phyloP scores from a whole-genome alignment of 2,329 filamentous ascomycete species.

The Nemania serpens region DNA sequence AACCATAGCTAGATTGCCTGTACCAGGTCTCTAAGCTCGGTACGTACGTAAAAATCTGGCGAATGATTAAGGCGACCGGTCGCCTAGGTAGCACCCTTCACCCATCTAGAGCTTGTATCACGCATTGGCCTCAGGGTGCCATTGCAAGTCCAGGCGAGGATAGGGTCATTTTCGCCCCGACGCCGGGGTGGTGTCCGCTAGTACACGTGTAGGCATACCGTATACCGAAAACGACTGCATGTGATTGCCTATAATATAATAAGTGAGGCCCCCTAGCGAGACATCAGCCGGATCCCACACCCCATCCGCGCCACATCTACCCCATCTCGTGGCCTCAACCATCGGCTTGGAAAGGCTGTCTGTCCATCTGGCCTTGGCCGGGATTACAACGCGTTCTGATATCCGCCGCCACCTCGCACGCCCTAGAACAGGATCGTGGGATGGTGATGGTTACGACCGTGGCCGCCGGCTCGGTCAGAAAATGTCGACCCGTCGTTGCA shows the following conservation, averaged over 20 bases:
- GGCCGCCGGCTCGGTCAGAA: not conserved
- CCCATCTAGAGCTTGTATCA: slow-evolving; percentile 16
- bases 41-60: not conserved
- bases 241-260: not conserved
- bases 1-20: not conserved
- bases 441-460: not conserved
- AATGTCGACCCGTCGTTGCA: slow-evolving; percentile 16
- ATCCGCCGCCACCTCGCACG: not conserved
- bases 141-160: slow-evolving; percentile 12
- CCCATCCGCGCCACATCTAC: slow-evolving; percentile 1
- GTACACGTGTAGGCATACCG: not conserved
- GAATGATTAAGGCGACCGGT: slow-evolving; percentile 3
- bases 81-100: slow-evolving; percentile 1
- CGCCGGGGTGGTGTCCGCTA: not conserved
- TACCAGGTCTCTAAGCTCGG: not conserved
- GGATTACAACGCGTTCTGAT: not conserved
- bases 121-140: not conserved
- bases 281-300: slow-evolving; percentile 19
- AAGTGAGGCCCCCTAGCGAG: not conserved
- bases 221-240: slow-evolving; percentile 2
- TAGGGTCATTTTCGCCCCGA: not conserved
- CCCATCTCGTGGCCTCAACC: not conserved
- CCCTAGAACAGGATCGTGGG: not conserved
- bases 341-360: not conserved
- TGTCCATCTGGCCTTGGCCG: not conserved